Percentiles rank a stretch among this genome's conserved stretches.
Evolutionary conservation across 2,329 filamentous ascomycete species (phyloP).

Genomic region (Talaromyces pinophilus): DNA sequence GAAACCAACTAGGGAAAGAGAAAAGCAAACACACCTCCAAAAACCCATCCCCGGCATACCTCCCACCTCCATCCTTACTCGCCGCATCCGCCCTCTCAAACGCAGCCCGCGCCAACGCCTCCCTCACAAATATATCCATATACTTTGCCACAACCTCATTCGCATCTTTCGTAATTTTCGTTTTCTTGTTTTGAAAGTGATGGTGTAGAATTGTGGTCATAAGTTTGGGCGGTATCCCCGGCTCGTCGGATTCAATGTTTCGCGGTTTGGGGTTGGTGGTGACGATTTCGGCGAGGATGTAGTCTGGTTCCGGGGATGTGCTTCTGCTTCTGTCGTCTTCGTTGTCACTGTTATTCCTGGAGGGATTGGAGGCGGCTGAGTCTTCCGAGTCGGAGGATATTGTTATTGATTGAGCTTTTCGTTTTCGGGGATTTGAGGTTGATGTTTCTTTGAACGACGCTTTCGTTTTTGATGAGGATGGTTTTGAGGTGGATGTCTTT

Average conservation of each 20-base stretch:
- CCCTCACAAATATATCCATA: slow-evolving; percentile 85
- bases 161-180: slow-evolving; percentile 74
- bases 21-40: slow-evolving; percentile 62
- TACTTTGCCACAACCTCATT: slow-evolving; percentile 78
- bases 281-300: slow-evolving; percentile 50
- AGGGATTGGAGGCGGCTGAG: background rate
- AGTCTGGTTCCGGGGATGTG: slow-evolving; percentile 45
- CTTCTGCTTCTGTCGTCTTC: slow-evolving; percentile 25
- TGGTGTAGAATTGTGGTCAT: slow-evolving; percentile 76
- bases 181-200: slow-evolving; percentile 70
- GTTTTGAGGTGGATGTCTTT: slow-evolving; percentile 15
- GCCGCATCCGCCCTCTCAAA: slow-evolving; percentile 60
- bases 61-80: slow-evolving; percentile 30
- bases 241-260: slow-evolving; percentile 38
- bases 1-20: background rate
- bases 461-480: slow-evolving; percentile 23
- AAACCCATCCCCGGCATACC: slow-evolving; percentile 58
- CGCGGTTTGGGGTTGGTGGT: slow-evolving; percentile 29
- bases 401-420: slow-evolving; percentile 16
- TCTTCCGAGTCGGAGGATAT: slow-evolving; percentile 18
- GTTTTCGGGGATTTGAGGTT: slow-evolving; percentile 23
- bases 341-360: background rate
- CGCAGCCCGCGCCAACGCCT: slow-evolving; percentile 78
- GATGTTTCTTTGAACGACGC: slow-evolving; percentile 25
- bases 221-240: slow-evolving; percentile 69